phyloP scores from a whole-genome alignment of 805 yeast species.

The Ogataea degrootiae region DNA sequence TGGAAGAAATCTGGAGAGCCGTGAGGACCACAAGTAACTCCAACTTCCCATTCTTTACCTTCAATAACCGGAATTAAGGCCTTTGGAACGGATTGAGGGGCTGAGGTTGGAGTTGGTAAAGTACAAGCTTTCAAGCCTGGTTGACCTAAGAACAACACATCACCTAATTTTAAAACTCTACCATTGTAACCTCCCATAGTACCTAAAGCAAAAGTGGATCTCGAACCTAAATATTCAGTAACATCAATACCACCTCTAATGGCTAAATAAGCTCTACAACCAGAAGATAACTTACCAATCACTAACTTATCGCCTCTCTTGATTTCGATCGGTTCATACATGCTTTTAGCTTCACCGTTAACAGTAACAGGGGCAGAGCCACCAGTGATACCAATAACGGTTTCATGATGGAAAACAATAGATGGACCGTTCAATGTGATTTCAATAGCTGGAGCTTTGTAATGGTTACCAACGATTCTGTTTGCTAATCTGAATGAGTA shows the following conservation, averaged over 20 bases:
- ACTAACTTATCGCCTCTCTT: constrained; percentile 70
- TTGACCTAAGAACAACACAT: constrained; percentile 81
- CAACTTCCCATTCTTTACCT: constrained; percentile 69
- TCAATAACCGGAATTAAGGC: constrained; percentile 52
- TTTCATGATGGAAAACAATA: constrained; percentile 74
- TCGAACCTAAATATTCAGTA: constrained; percentile 89
- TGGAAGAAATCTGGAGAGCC: constrained; percentile 95
- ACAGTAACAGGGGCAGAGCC: constrained; percentile 67
- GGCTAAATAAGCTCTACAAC: constrained; percentile 88
- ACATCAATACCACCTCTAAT: constrained; percentile 93
- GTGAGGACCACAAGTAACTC: constrained; percentile 96
- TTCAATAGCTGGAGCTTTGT: constrained; percentile 84
- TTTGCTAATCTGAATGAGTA: constrained; percentile 88
- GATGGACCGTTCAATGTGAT: constrained; percentile 86
- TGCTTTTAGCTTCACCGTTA: constrained; percentile 50
- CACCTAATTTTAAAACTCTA: constrained; percentile 86
- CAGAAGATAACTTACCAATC: constrained; percentile 77
- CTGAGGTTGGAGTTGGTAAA: constrained; percentile 66
- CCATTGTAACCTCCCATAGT: constrained; percentile 94
- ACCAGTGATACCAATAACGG: constrained; percentile 81
- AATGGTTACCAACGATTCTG: constrained; percentile 82
- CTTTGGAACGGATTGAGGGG: constrained; percentile 55
- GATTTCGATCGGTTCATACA: constrained; percentile 71
- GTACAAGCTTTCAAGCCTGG: constrained; percentile 64
- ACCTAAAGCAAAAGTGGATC: constrained; percentile 94